These are phyloP conservation scores for Candida nonsorbophila DNA, from an alignment of 805 yeast genomes.

Conservation along the genomic window DNA sequence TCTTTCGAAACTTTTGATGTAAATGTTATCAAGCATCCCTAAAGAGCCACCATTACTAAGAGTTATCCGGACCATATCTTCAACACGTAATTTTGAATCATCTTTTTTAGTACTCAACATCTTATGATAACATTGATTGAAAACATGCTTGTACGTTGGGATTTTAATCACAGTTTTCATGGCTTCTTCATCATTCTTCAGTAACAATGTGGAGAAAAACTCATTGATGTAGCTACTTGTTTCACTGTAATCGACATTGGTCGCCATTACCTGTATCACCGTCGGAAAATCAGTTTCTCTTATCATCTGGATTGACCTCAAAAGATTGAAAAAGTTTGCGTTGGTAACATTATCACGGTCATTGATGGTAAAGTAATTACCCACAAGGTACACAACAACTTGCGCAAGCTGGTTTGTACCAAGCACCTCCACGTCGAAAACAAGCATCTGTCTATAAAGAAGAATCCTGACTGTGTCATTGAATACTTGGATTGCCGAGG, in stretches of 20 bases:
- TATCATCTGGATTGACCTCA: conserved; percentile 29
- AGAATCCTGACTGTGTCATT: conserved; percentile 20
- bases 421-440: conserved; percentile 26
- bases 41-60: conserved; percentile 32
- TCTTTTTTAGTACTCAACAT: conserved; percentile 15
- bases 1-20: conserved; percentile 28
- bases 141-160: conserved; percentile 22
- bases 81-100: conserved; percentile 14
- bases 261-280: conserved; percentile 11
- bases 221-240: conserved; percentile 16
- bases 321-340: conserved; percentile 28
- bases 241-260: conserved; percentile 11
- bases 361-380: conserved; percentile 16
- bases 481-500: conserved; percentile 4
- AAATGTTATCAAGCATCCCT: conserved; percentile 22
- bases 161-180: conserved; percentile 18
- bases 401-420: conserved; percentile 26
- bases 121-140: conserved; percentile 18
- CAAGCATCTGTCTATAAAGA: conserved; percentile 26
- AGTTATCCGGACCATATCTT: conserved; percentile 28
- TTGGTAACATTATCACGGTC: conserved; percentile 12
- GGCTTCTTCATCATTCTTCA: conserved; percentile 35
- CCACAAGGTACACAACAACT: conserved; percentile 27
- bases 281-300: conserved; percentile 18
- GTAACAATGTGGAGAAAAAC: conserved; percentile 23